Percentiles rank a stretch among this genome's conserved stretches.
Conservation (phyloP, 768 basidiomycete genomes). For the Lactarius sanguifluus region DNA sequence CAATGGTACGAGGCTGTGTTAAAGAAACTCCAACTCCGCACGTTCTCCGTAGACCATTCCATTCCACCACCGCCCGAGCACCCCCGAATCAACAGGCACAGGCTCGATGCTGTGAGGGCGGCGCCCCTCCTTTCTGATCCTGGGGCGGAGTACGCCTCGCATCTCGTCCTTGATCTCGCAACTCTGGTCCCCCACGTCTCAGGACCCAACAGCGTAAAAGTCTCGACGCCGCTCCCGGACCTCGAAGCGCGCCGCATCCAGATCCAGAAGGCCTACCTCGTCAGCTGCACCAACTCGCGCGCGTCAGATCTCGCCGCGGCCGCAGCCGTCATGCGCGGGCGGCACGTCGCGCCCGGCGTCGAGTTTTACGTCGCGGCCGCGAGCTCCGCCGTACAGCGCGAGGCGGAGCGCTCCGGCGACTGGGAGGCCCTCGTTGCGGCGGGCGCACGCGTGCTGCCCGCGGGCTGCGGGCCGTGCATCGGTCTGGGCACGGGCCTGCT, state of each 20-base stretch:
- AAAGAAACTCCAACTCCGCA: slow-evolving; percentile 70
- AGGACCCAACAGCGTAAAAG: slow-evolving; percentile 96
- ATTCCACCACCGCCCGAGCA: slow-evolving; percentile 78
- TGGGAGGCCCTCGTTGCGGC: slow-evolving; percentile 86
- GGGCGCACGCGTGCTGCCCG: slow-evolving; percentile 90
- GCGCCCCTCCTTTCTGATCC: slow-evolving; percentile 64
- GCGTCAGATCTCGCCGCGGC: slow-evolving; percentile 93
- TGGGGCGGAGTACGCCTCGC: slow-evolving; percentile 78
- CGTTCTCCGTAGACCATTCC: slow-evolving; percentile 56
- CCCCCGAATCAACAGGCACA: slow-evolving; percentile 76
- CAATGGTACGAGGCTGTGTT: slow-evolving; percentile 83
- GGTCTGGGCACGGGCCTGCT: slow-evolving; percentile 91
- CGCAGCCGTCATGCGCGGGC: slow-evolving; percentile 82
- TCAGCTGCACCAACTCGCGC: slow-evolving; percentile 97
- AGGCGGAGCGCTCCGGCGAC: slow-evolving; percentile 80
- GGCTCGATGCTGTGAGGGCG: slow-evolving; percentile 64
- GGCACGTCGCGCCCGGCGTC: slow-evolving; percentile 80
- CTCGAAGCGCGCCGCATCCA: slow-evolving; percentile 70
- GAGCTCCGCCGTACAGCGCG: slow-evolving; percentile 86
- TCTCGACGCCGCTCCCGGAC: slow-evolving; percentile 90
- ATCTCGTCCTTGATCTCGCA: slow-evolving; percentile 88
- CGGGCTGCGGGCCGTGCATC: slow-evolving; percentile 98
- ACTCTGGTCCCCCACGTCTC: slow-evolving; percentile 95
- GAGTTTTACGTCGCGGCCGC: slow-evolving; percentile 99
- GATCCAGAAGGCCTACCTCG: slow-evolving; percentile 97